These are phyloP conservation scores for Rhizophora apiculata DNA, from an alignment of 345 rosid genomes.

Conservation along the genomic window DNA sequence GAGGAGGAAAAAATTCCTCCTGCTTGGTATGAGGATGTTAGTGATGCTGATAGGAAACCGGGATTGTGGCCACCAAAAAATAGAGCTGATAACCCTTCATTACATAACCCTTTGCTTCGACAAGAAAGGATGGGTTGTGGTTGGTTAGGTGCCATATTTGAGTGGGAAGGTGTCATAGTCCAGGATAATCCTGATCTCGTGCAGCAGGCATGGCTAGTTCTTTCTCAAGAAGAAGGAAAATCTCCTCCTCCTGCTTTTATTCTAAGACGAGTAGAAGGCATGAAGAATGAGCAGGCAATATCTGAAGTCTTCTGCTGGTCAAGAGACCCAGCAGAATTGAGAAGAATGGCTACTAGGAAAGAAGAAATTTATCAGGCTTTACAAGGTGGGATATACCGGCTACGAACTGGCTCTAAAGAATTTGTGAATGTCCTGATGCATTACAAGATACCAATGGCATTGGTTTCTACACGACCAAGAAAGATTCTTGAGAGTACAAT, in stretches of 20 bases:
- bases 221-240: constrained; percentile 87
- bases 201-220: constrained; percentile 78
- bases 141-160: constrained; percentile 96
- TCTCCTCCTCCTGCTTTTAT: constrained; percentile 73
- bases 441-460: constrained; percentile 93
- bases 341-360: constrained; percentile 74
- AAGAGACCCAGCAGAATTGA: constrained; percentile 64
- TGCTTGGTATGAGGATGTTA: constrained; percentile 46
- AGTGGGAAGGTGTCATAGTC: constrained; percentile 91
- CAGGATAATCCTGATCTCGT: constrained; percentile 79
- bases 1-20: constrained; percentile 48
- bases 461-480: constrained; percentile 83
- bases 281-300: constrained; percentile 96
- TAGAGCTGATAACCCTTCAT: constrained; percentile 73
- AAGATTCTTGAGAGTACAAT: constrained; percentile 71
- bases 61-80: constrained; percentile 84
- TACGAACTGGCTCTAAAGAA: constrained; percentile 76
- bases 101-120: constrained; percentile 84
- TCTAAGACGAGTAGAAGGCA: constrained; percentile 77
- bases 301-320: constrained; percentile 98
- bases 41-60: constrained; percentile 47
- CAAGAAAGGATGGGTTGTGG: constrained; percentile 98
- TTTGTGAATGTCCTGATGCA: constrained; percentile 80
- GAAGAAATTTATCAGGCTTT: constrained; percentile 77
- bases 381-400: constrained; percentile 74